Conservation (phyloP, 441 rosid species). For the Biscutella laevigata region DNA sequence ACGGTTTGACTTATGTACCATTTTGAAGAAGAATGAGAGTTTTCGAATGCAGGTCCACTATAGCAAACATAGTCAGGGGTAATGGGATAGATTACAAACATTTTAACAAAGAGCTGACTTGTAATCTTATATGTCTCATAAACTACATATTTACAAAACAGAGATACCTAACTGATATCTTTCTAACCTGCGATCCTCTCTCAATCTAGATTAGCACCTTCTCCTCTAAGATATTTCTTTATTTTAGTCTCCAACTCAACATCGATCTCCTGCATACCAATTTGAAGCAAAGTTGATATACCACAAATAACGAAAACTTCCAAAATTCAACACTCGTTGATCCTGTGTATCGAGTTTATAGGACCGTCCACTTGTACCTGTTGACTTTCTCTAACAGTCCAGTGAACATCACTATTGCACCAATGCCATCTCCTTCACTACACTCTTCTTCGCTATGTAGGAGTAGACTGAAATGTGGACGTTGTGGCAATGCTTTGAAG, state of each 20-base stretch:
- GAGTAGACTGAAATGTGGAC: conserved; percentile 64
- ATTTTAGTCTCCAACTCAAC: conserved; percentile 49
- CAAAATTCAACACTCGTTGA: conserved; percentile 47
- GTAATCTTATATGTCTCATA: too few species aligned
- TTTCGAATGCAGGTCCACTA: too few species aligned
- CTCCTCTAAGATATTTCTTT: conserved; percentile 77
- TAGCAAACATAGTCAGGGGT: too few species aligned
- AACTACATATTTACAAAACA: too few species aligned
- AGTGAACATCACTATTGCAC: conserved; percentile 57
- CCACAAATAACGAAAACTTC: too few species aligned
- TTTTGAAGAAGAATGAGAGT: too few species aligned
- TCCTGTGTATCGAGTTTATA: conserved; percentile 31
- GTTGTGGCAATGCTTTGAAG: conserved; percentile 49
- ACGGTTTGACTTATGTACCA: too few species aligned
- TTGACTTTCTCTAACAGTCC: conserved; percentile 50
- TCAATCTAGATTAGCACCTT: conserved; percentile 58
- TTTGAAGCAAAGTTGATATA: not conserved
- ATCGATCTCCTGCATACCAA: conserved; percentile 37
- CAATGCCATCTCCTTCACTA: conserved; percentile 77
- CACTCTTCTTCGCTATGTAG: conserved; percentile 51
- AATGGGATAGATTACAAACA: too few species aligned
- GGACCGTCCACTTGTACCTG: conserved; percentile 34
- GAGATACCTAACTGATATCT: too few species aligned
- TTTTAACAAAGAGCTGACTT: too few species aligned
- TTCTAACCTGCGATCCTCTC: too few species aligned